Percentiles rank a stretch among this genome's conserved stretches.
These are phyloP conservation scores for Candida boleticola DNA, from an alignment of 805 yeast genomes.

Conservation along the genomic window DNA sequence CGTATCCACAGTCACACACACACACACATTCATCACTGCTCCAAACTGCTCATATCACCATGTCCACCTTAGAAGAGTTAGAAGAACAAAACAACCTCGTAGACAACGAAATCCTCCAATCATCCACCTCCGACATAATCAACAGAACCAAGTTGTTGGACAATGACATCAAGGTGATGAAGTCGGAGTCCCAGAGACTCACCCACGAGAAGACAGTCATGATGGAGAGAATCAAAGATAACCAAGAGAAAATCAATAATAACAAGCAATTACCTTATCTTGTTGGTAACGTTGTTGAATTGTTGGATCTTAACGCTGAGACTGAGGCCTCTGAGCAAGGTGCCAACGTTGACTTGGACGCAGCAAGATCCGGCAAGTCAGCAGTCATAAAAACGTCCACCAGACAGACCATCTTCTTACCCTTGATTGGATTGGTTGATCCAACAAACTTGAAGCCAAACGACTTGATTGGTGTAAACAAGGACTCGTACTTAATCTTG, in stretches of 20 bases:
- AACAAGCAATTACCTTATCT: constrained; percentile 93
- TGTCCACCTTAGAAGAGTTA: constrained; percentile 86
- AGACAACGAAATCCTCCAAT: constrained; percentile 76
- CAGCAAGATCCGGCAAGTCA: constrained; percentile 90
- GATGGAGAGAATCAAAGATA: constrained; percentile 91
- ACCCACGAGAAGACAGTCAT: constrained; percentile 91
- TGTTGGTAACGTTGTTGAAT: constrained; percentile 95
- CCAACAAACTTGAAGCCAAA: constrained; percentile 93
- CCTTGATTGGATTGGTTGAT: constrained; percentile 93
- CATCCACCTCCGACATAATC: constrained; percentile 78
- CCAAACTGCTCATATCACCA: too few relatives aligned
- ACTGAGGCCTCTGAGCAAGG: constrained; percentile 86
- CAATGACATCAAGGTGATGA: constrained; percentile 92
- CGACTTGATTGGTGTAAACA: constrained; percentile 95
- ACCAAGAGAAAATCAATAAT: constrained; percentile 92
- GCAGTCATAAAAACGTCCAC: constrained; percentile 98
- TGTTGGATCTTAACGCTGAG: constrained; percentile 83
- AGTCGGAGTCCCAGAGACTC: constrained; percentile 85
- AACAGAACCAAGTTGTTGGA: constrained; percentile 87
- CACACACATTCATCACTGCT: too few relatives aligned
- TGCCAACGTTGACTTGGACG: constrained; percentile 90
- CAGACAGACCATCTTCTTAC: constrained; percentile 94
- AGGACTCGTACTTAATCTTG: constrained; percentile 88
- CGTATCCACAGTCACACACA: too few relatives aligned
- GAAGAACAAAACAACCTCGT: constrained; percentile 53